phyloP scores from a whole-genome alignment of 495 filamentous ascomycete species.

The Hypoxylon fuscum region DNA sequence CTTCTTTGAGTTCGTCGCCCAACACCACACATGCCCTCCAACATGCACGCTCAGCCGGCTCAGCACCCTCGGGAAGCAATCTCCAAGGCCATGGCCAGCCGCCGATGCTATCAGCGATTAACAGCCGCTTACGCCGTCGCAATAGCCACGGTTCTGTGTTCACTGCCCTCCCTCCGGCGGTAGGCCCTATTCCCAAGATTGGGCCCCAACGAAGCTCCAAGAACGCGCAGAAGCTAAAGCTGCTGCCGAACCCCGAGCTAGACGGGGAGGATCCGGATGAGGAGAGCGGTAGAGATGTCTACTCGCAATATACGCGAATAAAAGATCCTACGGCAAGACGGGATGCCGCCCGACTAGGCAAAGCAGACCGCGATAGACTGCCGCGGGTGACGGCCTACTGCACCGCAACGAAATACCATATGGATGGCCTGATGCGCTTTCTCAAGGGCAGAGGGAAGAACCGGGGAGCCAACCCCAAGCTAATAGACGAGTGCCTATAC shows the following conservation, averaged over 20 bases:
- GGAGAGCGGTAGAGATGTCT: constrained; percentile 93
- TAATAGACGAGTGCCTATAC: constrained; percentile 97
- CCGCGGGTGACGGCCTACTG: constrained; percentile 96
- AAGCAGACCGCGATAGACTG: constrained; percentile 86
- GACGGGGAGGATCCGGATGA: constrained; percentile 80
- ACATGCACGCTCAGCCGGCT: constrained; percentile 33
- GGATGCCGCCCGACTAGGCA: constrained; percentile 92
- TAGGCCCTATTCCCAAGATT: constrained; percentile 72
- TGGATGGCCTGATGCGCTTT: constrained; percentile 87
- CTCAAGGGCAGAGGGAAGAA: constrained; percentile 81
- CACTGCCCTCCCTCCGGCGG: constrained; percentile 57
- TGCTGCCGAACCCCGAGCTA: constrained; percentile 87
- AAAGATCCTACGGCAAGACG: constrained; percentile 94
- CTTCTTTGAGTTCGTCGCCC: constrained; percentile 40
- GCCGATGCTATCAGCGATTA: constrained; percentile 81
- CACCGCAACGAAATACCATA: constrained; percentile 87
- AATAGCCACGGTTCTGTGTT: constrained; percentile 77
- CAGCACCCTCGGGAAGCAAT: constrained; percentile 17
- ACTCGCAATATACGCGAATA: constrained; percentile 90
- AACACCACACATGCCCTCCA: constrained; percentile 18
- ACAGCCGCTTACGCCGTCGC: constrained; percentile 84
- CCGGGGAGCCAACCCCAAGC: constrained; percentile 82
- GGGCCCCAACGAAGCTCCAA: constrained; percentile 95
- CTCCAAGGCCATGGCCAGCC: constrained; percentile 52
- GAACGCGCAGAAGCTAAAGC: constrained; percentile 94